These are phyloP conservation scores for Phlegmacium glaucopus DNA, from an alignment of 768 basidiomycete genomes.

Conservation along the genomic window DNA sequence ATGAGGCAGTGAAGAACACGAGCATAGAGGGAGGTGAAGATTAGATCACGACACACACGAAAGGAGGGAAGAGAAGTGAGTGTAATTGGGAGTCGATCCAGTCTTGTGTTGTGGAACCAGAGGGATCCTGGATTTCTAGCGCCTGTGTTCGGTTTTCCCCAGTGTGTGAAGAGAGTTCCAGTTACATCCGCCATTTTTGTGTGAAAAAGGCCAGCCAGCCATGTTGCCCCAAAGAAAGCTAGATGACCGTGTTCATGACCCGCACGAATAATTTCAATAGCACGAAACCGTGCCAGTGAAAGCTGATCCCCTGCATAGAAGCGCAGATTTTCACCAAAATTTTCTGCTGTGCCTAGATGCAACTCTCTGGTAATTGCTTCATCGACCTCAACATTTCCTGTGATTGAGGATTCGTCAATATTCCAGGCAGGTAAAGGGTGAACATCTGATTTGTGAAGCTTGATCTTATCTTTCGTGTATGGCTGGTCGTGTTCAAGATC, in stretches of 20 bases:
- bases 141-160: slow-evolving; percentile 25
- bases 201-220: slow-evolving; percentile 35
- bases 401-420: slow-evolving; percentile 34
- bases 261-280: slow-evolving; percentile 25
- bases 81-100: slow-evolving; percentile 31
- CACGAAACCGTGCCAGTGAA: slow-evolving; percentile 28
- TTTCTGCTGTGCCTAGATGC: slow-evolving; percentile 10
- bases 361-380: slow-evolving; percentile 25
- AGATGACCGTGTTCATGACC: slow-evolving; percentile 26
- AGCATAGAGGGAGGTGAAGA: slow-evolving; percentile 32
- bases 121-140: slow-evolving; percentile 30
- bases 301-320: slow-evolving; percentile 33
- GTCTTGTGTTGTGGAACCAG: slow-evolving; percentile 30
- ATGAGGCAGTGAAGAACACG: slow-evolving; percentile 31
- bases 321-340: not conserved
- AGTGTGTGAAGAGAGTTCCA: slow-evolving; percentile 28
- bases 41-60: slow-evolving; percentile 30
- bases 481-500: slow-evolving; percentile 17
- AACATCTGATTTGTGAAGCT: slow-evolving; percentile 23
- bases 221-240: slow-evolving; percentile 22
- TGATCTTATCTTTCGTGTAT: slow-evolving; percentile 19
- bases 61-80: slow-evolving; percentile 32
- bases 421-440: slow-evolving; percentile 29
- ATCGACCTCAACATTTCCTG: slow-evolving; percentile 31
- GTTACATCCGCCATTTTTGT: slow-evolving; percentile 29